Conservation (phyloP, 2,329 filamentous ascomycete species). For the Hymenoscyphus scutula region DNA sequence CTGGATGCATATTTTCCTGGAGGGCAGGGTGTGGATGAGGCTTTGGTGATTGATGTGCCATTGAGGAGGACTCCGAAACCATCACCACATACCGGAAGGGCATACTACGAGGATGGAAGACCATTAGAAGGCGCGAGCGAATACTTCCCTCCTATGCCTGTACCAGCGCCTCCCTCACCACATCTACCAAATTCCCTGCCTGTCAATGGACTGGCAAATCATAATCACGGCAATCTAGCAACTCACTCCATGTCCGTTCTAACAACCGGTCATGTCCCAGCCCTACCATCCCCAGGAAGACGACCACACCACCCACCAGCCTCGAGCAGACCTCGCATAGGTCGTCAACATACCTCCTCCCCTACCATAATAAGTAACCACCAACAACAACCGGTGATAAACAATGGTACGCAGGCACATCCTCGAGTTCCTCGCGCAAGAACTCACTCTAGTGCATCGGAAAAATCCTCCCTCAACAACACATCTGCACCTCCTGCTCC, state of each 20-base stretch:
- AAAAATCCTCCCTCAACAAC: constrained; percentile 36
- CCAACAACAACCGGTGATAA: constrained; percentile 15
- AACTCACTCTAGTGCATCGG: constrained; percentile 57
- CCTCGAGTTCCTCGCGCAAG: constrained; percentile 49
- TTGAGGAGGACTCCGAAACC: constrained; percentile 72
- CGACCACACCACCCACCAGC: constrained; percentile 53
- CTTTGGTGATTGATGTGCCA: constrained; percentile 85
- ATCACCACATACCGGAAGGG: constrained; percentile 62
- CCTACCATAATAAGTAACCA: constrained; percentile 61
- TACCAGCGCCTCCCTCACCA: constrained; percentile 31
- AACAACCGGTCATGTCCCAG: constrained; percentile 74
- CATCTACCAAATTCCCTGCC: constrained; percentile 33
- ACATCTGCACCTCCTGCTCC: constrained; percentile 45
- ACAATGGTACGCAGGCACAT: constrained; percentile 34
- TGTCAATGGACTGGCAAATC: constrained; percentile 26
- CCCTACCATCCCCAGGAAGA: constrained; percentile 75
- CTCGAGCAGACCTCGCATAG: constrained; percentile 61
- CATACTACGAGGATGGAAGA: constrained; percentile 57
- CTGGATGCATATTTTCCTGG: constrained; percentile 82
- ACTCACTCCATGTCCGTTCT: constrained; percentile 76
- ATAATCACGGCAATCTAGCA: constrained; percentile 33
- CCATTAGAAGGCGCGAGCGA: constrained; percentile 70
- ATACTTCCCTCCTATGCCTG: constrained; percentile 76
- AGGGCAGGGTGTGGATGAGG: constrained; percentile 85
- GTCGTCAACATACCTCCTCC: constrained; percentile 75